Evolutionary conservation across 371 early-diverging fungal genomes (phyloP).

Genomic region (Lichtheimia ramosa): DNA sequence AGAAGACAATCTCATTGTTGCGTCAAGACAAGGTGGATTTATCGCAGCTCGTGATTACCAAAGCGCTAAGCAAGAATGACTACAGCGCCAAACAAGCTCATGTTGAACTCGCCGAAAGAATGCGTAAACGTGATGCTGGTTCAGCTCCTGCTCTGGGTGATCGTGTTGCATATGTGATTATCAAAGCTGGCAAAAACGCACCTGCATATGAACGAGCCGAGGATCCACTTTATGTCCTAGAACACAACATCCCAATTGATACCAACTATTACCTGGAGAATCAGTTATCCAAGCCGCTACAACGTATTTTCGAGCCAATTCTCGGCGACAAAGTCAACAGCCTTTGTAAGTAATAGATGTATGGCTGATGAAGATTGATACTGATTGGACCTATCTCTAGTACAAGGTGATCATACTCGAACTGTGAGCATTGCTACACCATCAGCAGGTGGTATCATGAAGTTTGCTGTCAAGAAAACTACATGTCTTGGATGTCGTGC

Average conservation of each 20-base stretch:
- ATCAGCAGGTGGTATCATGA: conserved; percentile 89
- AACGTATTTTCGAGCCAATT: conserved; percentile 99
- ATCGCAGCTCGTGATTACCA: conserved; percentile 97
- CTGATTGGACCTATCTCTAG: conserved; percentile 23
- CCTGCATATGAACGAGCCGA: conserved; percentile 98
- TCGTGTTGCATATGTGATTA: conserved; percentile 99
- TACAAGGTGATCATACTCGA: conserved; percentile 92
- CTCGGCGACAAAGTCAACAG: conserved; percentile 85
- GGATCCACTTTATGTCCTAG: conserved; percentile 99
- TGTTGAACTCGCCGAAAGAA: conserved; percentile 94
- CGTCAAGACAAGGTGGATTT: conserved; percentile 97
- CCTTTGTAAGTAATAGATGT: conserved; percentile 51
- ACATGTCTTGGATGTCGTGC: conserved; percentile 96
- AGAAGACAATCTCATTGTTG: conserved; percentile 90
- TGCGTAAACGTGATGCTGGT: conserved; percentile 97
- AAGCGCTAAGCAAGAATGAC: conserved; percentile 95
- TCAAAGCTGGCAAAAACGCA: conserved; percentile 86
- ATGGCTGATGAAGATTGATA: background rate
- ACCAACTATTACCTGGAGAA: conserved; percentile 99
- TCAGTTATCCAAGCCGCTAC: conserved; percentile 96
- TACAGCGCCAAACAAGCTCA: conserved; percentile 98
- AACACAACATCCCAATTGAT: conserved; percentile 99
- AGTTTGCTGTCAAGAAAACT: conserved; percentile 88
- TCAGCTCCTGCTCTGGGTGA: conserved; percentile 98
- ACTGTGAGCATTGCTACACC: conserved; percentile 87